phyloP scores from a whole-genome alignment of 805 yeast species.

The Suhomyces xylopsoci region DNA sequence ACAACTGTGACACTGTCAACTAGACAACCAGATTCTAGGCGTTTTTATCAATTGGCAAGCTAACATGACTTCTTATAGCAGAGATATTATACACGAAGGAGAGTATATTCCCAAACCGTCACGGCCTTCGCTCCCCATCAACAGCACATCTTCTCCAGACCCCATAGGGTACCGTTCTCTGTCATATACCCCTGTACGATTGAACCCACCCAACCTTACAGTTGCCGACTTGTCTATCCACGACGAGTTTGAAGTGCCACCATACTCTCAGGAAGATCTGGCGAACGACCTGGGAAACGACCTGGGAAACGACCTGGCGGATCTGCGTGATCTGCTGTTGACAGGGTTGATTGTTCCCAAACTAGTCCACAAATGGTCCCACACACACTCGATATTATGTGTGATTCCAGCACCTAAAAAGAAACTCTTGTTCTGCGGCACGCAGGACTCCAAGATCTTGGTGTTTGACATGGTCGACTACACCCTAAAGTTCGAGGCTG shows the following conservation, averaged over 20 bases:
- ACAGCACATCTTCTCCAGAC: constrained; percentile 17
- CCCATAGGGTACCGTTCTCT: constrained; percentile 10
- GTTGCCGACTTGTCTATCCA: constrained; percentile 7
- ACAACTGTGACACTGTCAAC: too few species aligned
- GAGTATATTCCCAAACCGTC: constrained; percentile 27
- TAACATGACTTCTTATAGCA: neutral
- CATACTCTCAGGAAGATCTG: neutral
- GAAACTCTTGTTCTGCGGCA: constrained; percentile 76
- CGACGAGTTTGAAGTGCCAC: neutral
- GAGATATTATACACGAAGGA: constrained; percentile 30
- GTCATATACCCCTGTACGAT: constrained; percentile 19
- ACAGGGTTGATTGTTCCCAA: constrained; percentile 4
- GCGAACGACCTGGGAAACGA: neutral
- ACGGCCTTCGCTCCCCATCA: constrained; percentile 27
- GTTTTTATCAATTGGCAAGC: too few species aligned
- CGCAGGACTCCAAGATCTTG: constrained; percentile 78
- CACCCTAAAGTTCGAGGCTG: constrained; percentile 48
- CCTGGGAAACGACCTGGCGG: neutral
- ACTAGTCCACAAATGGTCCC: constrained; percentile 68
- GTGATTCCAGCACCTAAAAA: constrained; percentile 58
- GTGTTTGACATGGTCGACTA: constrained; percentile 67
- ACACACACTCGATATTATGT: constrained; percentile 69
- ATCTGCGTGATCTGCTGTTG: neutral
- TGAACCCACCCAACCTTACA: constrained; percentile 20
- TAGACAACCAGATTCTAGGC: too few species aligned